Conservation (phyloP, 371 early-diverging fungal species). For the Mortierella sp. region DNA sequence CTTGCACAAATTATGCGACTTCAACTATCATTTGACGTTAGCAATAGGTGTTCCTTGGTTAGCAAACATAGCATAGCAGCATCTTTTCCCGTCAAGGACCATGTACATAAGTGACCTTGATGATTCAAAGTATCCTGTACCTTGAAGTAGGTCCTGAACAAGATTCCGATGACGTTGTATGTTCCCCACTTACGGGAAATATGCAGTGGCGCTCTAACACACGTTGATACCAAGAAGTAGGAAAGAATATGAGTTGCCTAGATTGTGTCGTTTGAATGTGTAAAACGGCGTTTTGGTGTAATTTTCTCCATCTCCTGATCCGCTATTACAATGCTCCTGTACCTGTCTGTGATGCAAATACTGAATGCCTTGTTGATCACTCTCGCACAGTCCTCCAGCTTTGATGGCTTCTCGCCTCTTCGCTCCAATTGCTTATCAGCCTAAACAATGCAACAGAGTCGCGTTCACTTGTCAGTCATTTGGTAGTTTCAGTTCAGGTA, state of each 20-base stretch:
- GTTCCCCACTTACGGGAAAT: constrained; percentile 93
- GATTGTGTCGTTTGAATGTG: constrained; percentile 1
- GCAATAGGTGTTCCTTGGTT: neutral
- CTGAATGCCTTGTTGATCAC: constrained; percentile 90
- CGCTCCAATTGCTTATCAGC: constrained; percentile 69
- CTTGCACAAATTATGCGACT: constrained; percentile 85
- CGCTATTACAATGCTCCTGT: constrained; percentile 2
- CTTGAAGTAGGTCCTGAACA: constrained; percentile 89
- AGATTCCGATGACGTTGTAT: constrained; percentile 84
- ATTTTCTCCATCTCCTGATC: neutral
- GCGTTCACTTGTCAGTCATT: neutral
- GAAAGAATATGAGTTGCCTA: neutral
- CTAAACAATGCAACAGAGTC: constrained; percentile 24
- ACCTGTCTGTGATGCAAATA: constrained; percentile 88
- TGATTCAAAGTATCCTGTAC: constrained; percentile 52
- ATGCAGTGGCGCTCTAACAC: constrained; percentile 58
- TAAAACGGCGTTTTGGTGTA: neutral
- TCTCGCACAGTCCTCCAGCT: constrained; percentile 88
- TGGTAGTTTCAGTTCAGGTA: neutral
- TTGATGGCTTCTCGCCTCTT: constrained; percentile 64
- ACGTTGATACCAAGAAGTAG: neutral
- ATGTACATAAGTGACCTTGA: neutral
- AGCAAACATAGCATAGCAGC: neutral
- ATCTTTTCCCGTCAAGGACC: neutral
- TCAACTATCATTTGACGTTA: constrained; percentile 60